Conservation (phyloP, 768 basidiomycete species). For the Russula vinacea region DNA sequence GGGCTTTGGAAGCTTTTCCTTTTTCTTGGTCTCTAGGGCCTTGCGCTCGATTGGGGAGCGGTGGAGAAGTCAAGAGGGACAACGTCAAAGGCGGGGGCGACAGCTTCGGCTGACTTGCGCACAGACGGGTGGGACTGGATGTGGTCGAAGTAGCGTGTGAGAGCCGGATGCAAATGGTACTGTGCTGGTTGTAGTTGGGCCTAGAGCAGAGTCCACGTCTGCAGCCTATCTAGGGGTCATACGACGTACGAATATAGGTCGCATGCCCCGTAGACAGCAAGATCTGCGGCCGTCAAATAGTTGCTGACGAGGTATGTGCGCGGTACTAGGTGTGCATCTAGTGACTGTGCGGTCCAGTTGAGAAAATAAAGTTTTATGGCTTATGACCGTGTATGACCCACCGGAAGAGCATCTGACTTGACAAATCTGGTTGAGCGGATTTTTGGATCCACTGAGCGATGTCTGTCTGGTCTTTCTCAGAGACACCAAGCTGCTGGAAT, state of each 20-base stretch:
- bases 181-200: slow-evolving; percentile 66
- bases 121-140: slow-evolving; percentile 73
- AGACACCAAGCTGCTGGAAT: slow-evolving; percentile 47
- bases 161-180: slow-evolving; percentile 73
- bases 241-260: slow-evolving; percentile 68
- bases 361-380: slow-evolving; percentile 3
- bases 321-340: slow-evolving; percentile 67
- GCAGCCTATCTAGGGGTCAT: background rate
- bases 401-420: slow-evolving; percentile 50
- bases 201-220: slow-evolving; percentile 39
- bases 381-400: slow-evolving; percentile 31
- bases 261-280: slow-evolving; percentile 87
- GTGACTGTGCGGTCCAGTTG: slow-evolving; percentile 45
- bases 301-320: slow-evolving; percentile 85
- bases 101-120: slow-evolving; percentile 50
- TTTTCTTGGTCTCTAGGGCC: slow-evolving; percentile 71
- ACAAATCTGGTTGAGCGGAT: slow-evolving; percentile 50
- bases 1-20: slow-evolving; percentile 52
- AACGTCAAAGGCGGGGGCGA: slow-evolving; percentile 51
- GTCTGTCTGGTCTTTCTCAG: slow-evolving; percentile 60
- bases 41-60: slow-evolving; percentile 71
- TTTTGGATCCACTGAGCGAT: slow-evolving; percentile 70
- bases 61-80: slow-evolving; percentile 71
- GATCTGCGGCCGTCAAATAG: slow-evolving; percentile 84
- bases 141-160: slow-evolving; percentile 95